A percentile compares a stretch with the other conserved stretches of the same genome.
phyloP scores from a whole-genome alignment of 148 eudicot genomes.

The Beta vulgaris region DNA sequence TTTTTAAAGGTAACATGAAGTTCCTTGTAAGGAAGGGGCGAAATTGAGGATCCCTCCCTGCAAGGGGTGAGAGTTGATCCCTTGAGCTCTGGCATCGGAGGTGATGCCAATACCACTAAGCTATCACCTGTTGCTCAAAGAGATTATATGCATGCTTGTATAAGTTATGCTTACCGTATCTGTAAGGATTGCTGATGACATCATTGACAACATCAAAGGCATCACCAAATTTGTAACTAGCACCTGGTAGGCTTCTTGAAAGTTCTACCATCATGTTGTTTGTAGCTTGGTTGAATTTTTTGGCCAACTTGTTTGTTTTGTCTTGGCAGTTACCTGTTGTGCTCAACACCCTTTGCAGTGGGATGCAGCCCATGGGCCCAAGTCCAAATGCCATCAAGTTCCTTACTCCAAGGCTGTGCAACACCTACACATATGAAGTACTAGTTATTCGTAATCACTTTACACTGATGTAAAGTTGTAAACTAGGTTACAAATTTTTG shows the following conservation, averaged over 20 bases:
- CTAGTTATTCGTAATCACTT: no score
- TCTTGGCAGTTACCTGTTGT: conserved; percentile 68
- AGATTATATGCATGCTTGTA: no score
- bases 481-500: no score
- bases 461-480: no score
- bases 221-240: conserved; percentile 66
- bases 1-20: no score
- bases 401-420: conserved; percentile 72
- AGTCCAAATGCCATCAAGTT: conserved; percentile 76
- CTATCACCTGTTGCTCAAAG: no score
- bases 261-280: conserved; percentile 41
- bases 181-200: conserved; percentile 61
- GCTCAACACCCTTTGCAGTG: conserved; percentile 76
- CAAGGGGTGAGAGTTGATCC: no score
- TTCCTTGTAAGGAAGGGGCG: no score
- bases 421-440: conserved; percentile 31
- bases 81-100: no score
- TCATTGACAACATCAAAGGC: conserved; percentile 80
- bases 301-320: conserved; percentile 61
- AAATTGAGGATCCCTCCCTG: no score
- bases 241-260: conserved; percentile 53
- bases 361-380: conserved; percentile 93
- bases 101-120: no score
- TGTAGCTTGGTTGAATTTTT: conserved; percentile 54
- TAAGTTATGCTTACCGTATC: conserved; percentile 49